Conservation (phyloP, 805 yeast species). For the Sugiyamaella chiloensis region DNA sequence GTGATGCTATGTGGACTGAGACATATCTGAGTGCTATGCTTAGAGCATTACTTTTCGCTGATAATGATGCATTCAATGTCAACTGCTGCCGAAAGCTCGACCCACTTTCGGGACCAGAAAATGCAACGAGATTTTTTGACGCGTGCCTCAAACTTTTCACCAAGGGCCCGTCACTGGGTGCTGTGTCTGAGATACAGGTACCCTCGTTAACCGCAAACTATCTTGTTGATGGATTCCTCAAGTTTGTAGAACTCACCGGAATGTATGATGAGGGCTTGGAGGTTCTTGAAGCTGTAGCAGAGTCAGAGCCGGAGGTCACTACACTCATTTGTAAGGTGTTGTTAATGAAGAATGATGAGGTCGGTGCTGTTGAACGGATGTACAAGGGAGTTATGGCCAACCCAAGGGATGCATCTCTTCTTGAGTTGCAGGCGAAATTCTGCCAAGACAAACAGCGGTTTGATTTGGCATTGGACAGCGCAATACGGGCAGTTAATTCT, state of each 20-base stretch:
- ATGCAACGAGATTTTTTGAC: constrained; percentile 52
- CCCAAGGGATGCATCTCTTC: constrained; percentile 56
- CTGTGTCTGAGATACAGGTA: constrained; percentile 62
- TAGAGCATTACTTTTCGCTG: constrained; percentile 73
- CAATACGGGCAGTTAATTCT: constrained; percentile 57
- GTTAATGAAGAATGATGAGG: constrained; percentile 43
- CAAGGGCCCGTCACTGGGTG: constrained; percentile 66
- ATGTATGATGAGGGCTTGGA: constrained; percentile 58
- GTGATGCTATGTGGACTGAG: constrained; percentile 40
- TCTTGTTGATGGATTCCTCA: constrained; percentile 70
- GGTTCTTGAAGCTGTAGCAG: constrained; percentile 51
- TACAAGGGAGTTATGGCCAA: constrained; percentile 38
- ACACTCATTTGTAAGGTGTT: constrained; percentile 44
- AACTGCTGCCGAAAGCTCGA: constrained; percentile 83
- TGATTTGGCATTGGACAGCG: constrained; percentile 55
- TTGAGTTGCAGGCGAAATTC: constrained; percentile 62
- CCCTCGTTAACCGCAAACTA: constrained; percentile 64
- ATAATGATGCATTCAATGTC: constrained; percentile 69
- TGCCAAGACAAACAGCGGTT: constrained; percentile 52
- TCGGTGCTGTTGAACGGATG: constrained; percentile 46
- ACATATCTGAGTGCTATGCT: constrained; percentile 69
- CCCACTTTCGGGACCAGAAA: constrained; percentile 56
- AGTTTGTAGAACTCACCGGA: constrained; percentile 62
- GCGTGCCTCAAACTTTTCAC: constrained; percentile 66
- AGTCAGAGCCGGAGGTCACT: constrained; percentile 52